Evolutionary conservation across 1,139 yeast genomes (phyloP).

Genomic region (Candida labiduridarum): DNA sequence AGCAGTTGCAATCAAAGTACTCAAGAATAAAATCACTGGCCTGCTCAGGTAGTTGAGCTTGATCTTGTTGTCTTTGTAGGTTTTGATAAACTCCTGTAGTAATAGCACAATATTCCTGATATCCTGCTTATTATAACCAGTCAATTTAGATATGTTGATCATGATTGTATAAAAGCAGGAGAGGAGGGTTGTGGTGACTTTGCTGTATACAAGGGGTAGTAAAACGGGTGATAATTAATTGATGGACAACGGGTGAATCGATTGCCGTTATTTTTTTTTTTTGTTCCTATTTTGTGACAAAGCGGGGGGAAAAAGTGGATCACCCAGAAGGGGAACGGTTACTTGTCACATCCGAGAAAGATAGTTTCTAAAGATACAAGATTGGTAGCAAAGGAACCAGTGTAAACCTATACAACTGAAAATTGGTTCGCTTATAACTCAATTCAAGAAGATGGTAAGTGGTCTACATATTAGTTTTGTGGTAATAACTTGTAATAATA

Average conservation of each 20-base stretch:
- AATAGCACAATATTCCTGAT: slow-evolving; percentile 35
- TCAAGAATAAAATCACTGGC: slow-evolving; percentile 47
- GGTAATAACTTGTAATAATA: neutral
- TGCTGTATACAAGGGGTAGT: neutral
- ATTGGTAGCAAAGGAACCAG: neutral
- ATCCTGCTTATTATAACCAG: slow-evolving; percentile 39
- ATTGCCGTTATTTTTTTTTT: neutral
- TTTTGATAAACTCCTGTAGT: slow-evolving; percentile 40
- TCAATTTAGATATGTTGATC: slow-evolving; percentile 40
- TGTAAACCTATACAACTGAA: too few species aligned
- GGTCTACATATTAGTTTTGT: neutral
- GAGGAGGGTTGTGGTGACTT: neutral
- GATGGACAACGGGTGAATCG: neutral
- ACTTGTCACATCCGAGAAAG: too few species aligned
- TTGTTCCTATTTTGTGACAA: neutral
- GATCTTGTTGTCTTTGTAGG: slow-evolving; percentile 41
- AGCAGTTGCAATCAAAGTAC: slow-evolving; percentile 45
- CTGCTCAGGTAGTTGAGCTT: slow-evolving; percentile 46
- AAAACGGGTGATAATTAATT: neutral
- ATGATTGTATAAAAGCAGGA: slow-evolving; percentile 17
- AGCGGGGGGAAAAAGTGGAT: neutral
- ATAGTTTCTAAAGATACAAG: too few species aligned
- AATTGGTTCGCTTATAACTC: too few species aligned
- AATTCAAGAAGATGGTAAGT: too few species aligned
- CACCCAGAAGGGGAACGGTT: too few species aligned